Evolutionary conservation across 352 stramenopile species (phyloP).

Genomic region (Phytophthora ramorum): DNA sequence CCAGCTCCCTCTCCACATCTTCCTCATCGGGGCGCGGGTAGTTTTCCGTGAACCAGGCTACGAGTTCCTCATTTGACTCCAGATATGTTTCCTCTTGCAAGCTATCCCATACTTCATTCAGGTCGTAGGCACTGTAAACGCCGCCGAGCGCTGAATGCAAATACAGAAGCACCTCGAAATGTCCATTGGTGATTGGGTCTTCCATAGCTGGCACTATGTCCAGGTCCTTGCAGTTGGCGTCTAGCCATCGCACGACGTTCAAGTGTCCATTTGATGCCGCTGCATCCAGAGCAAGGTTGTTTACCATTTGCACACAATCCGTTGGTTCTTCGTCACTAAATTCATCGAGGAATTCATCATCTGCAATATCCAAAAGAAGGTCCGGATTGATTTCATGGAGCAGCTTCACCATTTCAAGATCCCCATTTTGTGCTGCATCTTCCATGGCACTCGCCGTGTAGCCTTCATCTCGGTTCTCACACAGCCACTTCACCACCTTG

Average conservation of each 20-base stretch:
- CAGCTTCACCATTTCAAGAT: neutral
- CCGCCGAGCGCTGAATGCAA: neutral
- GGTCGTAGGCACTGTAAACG: neutral
- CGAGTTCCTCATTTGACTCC: neutral
- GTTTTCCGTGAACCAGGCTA: slow-evolving; percentile 2
- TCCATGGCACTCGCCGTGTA: neutral
- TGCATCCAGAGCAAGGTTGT: neutral
- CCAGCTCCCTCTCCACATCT: neutral
- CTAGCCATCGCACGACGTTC: neutral
- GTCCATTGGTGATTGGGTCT: neutral
- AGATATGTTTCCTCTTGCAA: neutral
- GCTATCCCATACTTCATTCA: neutral
- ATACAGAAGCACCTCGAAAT: slow-evolving; percentile 1
- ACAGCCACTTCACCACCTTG: neutral
- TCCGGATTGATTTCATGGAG: neutral
- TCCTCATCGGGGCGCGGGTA: neutral
- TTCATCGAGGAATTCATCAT: neutral
- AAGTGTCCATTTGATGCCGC: neutral
- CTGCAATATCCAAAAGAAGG: neutral
- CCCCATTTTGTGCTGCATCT: neutral
- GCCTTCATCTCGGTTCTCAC: neutral
- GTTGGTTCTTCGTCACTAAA: neutral
- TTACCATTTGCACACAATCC: neutral
- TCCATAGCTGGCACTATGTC: neutral
- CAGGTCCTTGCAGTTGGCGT: neutral